Percentiles rank a stretch among this genome's conserved stretches.
phyloP scores from a whole-genome alignment of 2,329 filamentous ascomycete species.

The Lachnellula arida region DNA sequence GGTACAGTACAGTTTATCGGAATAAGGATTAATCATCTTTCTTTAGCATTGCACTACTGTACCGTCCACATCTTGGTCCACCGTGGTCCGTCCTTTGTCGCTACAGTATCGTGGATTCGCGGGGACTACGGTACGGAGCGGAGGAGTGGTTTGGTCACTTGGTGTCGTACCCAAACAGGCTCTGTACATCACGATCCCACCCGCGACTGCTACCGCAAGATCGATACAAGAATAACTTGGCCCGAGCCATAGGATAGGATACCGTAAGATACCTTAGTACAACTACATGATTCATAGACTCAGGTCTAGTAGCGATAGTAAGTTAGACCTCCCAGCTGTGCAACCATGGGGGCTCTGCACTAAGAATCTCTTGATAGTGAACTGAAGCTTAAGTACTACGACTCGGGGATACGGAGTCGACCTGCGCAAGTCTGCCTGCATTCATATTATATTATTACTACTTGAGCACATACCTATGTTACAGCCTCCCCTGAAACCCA shows the following conservation, averaged over 20 bases:
- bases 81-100: background rate
- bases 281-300: too few relatives aligned
- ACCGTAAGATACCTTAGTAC: too few relatives aligned
- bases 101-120: background rate
- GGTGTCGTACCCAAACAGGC: background rate
- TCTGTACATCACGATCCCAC: slow-evolving; percentile 10
- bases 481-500: slow-evolving; percentile 12
- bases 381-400: slow-evolving; percentile 12
- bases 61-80: background rate
- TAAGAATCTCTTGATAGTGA: background rate
- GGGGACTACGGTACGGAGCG: too few relatives aligned
- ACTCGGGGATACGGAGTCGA: slow-evolving; percentile 11
- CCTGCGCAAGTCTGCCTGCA: too few relatives aligned
- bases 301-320: too few relatives aligned
- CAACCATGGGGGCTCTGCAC: background rate
- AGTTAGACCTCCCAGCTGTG: too few relatives aligned
- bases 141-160: too few relatives aligned
- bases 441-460: background rate
- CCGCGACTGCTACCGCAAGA: slow-evolving; percentile 12
- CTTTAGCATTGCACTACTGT: background rate
- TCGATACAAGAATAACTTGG: slow-evolving; percentile 7
- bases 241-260: too few relatives aligned
- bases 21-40: background rate
- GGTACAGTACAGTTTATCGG: too few relatives aligned
- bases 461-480: slow-evolving; percentile 1